These are phyloP conservation scores for Pestalotiopsis sp. DNA, from an alignment of 2,329 filamentous ascomycete species.

Conservation along the genomic window DNA sequence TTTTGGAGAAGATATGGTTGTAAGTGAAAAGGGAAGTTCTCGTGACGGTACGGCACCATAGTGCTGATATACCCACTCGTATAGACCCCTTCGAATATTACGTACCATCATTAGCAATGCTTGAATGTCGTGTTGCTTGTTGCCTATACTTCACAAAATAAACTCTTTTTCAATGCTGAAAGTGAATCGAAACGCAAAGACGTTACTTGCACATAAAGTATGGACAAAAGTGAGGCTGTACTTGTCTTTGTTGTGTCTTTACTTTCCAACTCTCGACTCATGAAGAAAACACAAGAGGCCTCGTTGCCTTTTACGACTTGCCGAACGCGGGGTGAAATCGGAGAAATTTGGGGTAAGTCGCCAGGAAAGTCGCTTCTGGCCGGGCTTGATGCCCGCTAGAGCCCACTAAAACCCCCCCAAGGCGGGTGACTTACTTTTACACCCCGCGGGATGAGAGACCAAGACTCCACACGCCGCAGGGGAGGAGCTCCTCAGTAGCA, in stretches of 20 bases:
- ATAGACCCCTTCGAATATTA: too few species aligned
- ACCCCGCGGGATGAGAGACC: neutral
- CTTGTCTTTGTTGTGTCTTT: neutral
- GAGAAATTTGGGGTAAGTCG: slow-evolving; percentile 12
- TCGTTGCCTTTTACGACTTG: neutral
- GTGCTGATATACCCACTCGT: too few species aligned
- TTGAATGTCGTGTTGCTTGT: too few species aligned
- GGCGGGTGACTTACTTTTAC: neutral
- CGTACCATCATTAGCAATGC: too few species aligned
- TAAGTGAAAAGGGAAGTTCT: too few species aligned
- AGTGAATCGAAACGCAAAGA: too few species aligned
- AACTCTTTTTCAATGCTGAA: too few species aligned
- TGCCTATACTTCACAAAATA: too few species aligned
- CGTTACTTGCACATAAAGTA: too few species aligned
- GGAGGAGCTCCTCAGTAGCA: slow-evolving; percentile 4
- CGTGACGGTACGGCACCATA: too few species aligned
- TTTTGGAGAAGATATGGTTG: too few species aligned
- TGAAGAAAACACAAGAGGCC: neutral
- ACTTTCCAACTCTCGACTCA: neutral
- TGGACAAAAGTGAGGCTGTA: too few species aligned
- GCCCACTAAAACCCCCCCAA: neutral
- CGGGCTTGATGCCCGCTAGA: neutral
- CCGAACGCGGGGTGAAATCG: slow-evolving; percentile 10
- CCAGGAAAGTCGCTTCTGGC: slow-evolving; percentile 12
- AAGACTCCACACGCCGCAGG: slow-evolving; percentile 5